Conservation (phyloP, 768 basidiomycete genomes). For the Leccinum ochraceum region DNA sequence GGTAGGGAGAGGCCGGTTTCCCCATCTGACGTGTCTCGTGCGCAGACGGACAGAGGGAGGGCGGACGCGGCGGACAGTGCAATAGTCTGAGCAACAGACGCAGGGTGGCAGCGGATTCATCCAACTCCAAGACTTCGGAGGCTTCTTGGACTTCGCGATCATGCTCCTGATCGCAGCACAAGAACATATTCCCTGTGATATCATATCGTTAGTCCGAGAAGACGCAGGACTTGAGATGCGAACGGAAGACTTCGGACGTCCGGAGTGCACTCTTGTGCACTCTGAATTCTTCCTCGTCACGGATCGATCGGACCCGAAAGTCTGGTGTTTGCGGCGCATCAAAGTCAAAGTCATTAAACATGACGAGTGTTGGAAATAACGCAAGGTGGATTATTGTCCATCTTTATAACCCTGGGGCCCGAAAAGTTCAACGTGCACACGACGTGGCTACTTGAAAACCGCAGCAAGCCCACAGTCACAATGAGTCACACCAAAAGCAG, state of each 20-base stretch:
- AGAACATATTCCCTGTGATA: conserved; percentile 65
- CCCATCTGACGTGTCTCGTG: conserved; percentile 31
- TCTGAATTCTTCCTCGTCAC: conserved; percentile 49
- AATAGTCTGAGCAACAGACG: conserved; percentile 55
- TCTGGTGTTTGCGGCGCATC: conserved; percentile 49
- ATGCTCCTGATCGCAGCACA: conserved; percentile 47
- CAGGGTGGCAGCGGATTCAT: conserved; percentile 52
- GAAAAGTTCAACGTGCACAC: conserved; percentile 10
- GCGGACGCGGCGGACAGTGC: conserved; percentile 53
- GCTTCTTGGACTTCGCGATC: conserved; percentile 22
- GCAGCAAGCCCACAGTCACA: conserved; percentile 8
- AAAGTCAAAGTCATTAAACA: conserved; percentile 32
- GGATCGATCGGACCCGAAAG: conserved; percentile 55
- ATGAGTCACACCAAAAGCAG: conserved; percentile 10
- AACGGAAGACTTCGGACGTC: conserved; percentile 66
- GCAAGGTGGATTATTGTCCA: not conserved
- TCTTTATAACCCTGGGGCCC: conserved; percentile 12
- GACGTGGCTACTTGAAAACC: conserved; percentile 25
- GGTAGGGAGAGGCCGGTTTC: conserved; percentile 33
- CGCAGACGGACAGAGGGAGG: conserved; percentile 34
- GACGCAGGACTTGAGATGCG: conserved; percentile 26
- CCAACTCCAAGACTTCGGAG: conserved; percentile 48
- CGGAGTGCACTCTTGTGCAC: conserved; percentile 51
- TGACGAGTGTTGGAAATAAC: not conserved
- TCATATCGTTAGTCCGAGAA: conserved; percentile 12